Base-by-base conservation (phyloP, 208 protist genomes). In the Leishmania lainsoni region DNA sequence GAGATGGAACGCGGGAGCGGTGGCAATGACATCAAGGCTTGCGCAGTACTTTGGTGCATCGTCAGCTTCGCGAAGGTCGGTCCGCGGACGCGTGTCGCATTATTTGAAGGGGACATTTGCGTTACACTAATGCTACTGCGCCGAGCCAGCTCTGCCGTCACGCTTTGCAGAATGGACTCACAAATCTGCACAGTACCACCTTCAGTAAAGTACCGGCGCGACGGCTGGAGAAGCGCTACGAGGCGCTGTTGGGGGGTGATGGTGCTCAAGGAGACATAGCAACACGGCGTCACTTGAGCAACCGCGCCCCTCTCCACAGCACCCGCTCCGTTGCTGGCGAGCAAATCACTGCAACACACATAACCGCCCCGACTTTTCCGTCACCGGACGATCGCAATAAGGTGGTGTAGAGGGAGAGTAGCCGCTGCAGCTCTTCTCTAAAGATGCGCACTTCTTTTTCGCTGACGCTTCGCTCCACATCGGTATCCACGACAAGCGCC, bases 331-430 rank as follows among this genome's bases (percentile, higher is more conserved):
- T 77, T 17, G 29, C 73, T 3, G 66, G 39, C 5, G 73, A 81
- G 63, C 79, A 83, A 16, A 89, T 68, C 63, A 89, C n/a, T n/a
- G 76, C 68, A 22, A 89, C 66, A 48, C 80, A 83, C 32, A 90
- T n/a, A 48, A 42, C 52, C 2, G 75, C 22, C 5, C 49, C 71
- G 22, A 29, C 49, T 20, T 68, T 80, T 49, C 48, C 35, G 35
- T 45, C 69, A 6, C 69, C 71, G 9, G 72, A 35, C 4, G 77
- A 48, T 52, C 59, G 12, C 12, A 76, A 49, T 12, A 39, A 61
- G 20, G 29, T 42, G 73, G 70, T 42, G 58, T 84, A 87, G 39
- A 79, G 68, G 5, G 72, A 65, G 10, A 83, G 76, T n/a, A 86
- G 29, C 14, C 69, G 70, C 22, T 87, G 81, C 48, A 39, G 75